Percentiles rank a stretch among this genome's conserved stretches.
Evolutionary conservation across 768 basidiomycete species (phyloP).

Genomic region (Amanita polypyramis): DNA sequence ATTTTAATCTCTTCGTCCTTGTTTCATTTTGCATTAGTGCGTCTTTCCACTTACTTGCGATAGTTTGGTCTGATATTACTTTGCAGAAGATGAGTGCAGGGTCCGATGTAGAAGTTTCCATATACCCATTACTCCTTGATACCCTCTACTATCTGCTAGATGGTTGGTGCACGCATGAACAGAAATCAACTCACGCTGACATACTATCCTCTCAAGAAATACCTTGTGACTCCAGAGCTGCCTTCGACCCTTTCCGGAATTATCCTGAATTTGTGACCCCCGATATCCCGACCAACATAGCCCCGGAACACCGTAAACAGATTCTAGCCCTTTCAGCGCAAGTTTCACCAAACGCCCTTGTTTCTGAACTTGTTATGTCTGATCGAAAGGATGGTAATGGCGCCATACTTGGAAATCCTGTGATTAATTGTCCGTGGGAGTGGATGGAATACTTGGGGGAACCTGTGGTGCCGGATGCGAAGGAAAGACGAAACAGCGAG

Average conservation of each 20-base stretch:
- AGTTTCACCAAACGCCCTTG: conserved; percentile 36
- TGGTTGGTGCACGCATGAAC: conserved; percentile 30
- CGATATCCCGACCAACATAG: conserved; percentile 45
- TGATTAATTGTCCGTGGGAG: conserved; percentile 77
- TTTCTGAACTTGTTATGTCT: conserved; percentile 48
- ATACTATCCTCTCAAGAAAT: conserved; percentile 36
- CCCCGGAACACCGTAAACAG: conserved; percentile 45
- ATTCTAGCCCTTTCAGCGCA: conserved; percentile 49
- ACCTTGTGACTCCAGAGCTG: conserved; percentile 44
- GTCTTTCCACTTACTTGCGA: conserved; percentile 14
- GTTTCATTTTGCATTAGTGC: conserved; percentile 42
- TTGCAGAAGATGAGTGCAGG: conserved; percentile 46
- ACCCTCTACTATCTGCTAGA: conserved; percentile 67
- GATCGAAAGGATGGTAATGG: conserved; percentile 46
- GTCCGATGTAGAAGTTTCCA: conserved; percentile 39
- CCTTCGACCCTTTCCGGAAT: conserved; percentile 51
- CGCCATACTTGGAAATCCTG: conserved; percentile 35
- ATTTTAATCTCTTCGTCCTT: conserved; percentile 31
- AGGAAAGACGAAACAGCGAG: conserved; percentile 28
- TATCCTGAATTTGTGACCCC: conserved; percentile 44
- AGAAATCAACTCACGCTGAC: not conserved
- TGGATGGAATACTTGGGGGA: conserved; percentile 77
- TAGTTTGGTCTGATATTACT: not conserved
- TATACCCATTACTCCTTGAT: conserved; percentile 61
- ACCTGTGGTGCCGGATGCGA: conserved; percentile 29